Conservation (phyloP, 805 yeast genomes). For the Cyberlindnera galapagoensis region DNA sequence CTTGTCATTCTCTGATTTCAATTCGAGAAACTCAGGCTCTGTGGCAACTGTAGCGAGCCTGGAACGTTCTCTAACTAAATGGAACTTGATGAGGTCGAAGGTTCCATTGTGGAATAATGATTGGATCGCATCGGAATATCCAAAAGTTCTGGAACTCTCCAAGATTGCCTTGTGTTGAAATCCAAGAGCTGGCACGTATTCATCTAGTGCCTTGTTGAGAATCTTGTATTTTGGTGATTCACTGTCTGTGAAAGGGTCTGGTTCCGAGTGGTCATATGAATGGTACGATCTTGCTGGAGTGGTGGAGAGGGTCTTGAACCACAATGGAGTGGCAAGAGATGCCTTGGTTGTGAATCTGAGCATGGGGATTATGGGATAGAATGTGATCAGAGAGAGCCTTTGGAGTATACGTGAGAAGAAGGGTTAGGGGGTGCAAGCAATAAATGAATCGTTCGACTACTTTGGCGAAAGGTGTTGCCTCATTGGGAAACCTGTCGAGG, state of each 20-base stretch:
- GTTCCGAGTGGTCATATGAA: slow-evolving; percentile 24
- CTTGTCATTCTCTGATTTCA: slow-evolving; percentile 35
- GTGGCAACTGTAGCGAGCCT: slow-evolving; percentile 32
- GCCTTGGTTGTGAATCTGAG: not conserved
- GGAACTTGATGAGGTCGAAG: slow-evolving; percentile 49
- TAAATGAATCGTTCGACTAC: too few relatives aligned
- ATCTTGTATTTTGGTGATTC: slow-evolving; percentile 36
- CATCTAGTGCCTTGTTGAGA: slow-evolving; percentile 29
- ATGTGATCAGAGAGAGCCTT: too few relatives aligned
- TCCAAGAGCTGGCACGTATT: slow-evolving; percentile 47
- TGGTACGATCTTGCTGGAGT: slow-evolving; percentile 19
- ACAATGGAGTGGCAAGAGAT: not conserved
- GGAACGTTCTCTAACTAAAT: slow-evolving; percentile 43
- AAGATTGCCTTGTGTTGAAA: slow-evolving; percentile 43
- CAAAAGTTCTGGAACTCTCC: slow-evolving; percentile 40
- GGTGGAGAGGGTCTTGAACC: not conserved
- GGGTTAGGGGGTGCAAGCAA: too few relatives aligned
- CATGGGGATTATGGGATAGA: too few relatives aligned
- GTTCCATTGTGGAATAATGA: slow-evolving; percentile 38
- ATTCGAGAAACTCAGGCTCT: slow-evolving; percentile 23
- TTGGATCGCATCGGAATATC: slow-evolving; percentile 45
- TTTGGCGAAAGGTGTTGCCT: too few relatives aligned
- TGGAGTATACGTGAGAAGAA: too few relatives aligned
- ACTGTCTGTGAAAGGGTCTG: slow-evolving; percentile 16
- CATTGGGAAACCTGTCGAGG: too few relatives aligned